phyloP scores from a whole-genome alignment of 2,329 filamentous ascomycete genomes.

The Penicillium sp. region DNA sequence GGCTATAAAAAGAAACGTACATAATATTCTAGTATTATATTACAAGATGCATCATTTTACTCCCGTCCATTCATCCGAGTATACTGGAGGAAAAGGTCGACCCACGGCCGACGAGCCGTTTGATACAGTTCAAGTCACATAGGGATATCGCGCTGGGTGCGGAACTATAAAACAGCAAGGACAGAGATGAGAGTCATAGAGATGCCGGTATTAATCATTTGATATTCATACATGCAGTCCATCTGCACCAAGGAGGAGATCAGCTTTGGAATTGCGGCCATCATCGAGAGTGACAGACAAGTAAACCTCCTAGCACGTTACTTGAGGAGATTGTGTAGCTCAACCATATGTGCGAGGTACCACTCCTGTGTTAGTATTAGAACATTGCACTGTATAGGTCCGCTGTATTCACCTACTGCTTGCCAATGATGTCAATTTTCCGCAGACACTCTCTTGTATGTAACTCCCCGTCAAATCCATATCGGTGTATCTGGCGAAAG shows the following conservation, averaged over 20 bases:
- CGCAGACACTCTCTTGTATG: conserved; percentile 17
- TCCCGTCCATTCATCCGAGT: conserved; percentile 26
- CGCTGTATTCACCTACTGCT: conserved; percentile 14
- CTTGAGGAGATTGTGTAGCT: conserved; percentile 41
- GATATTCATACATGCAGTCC: conserved; percentile 21
- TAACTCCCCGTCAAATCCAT: conserved; percentile 17
- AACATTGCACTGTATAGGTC: not conserved
- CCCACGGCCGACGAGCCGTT: conserved; percentile 16
- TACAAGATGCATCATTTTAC: conserved; percentile 15
- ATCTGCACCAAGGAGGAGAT: conserved; percentile 28
- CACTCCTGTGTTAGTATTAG: conserved; percentile 19
- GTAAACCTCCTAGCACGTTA: conserved; percentile 23
- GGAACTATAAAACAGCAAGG: conserved; percentile 16
- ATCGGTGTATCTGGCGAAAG: conserved; percentile 18
- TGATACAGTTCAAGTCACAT: conserved; percentile 21
- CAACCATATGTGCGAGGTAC: conserved; percentile 42
- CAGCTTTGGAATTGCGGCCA: conserved; percentile 19
- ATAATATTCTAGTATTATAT: conserved; percentile 17
- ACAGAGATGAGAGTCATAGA: not conserved
- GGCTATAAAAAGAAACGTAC: conserved; percentile 8
- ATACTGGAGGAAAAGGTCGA: conserved; percentile 20
- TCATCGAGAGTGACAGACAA: conserved; percentile 22
- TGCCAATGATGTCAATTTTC: conserved; percentile 22
- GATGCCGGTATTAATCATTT: not conserved
- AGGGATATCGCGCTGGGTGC: conserved; percentile 13